Evolutionary conservation across 306 rosid genomes (phyloP), one percentile per base, ranked within the genome.

Genomic region (Malus fusca): DNA sequence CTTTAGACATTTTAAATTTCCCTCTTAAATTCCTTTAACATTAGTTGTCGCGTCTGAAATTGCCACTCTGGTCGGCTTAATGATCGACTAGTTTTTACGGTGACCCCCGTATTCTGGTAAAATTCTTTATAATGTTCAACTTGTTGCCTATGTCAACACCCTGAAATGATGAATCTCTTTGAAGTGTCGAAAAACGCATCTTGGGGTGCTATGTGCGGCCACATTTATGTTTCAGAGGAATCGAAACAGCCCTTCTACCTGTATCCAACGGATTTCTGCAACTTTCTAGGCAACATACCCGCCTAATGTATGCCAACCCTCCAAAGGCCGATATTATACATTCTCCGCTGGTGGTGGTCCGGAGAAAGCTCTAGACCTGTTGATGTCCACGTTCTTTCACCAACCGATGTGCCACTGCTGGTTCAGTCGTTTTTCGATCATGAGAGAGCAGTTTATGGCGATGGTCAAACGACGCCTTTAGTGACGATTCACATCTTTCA

Each of bases 231-330:
- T 58, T 28, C 79, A 0, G 66, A 82, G 30, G 82, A 82, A 14
- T 72, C 83, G 13, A 82, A 79, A 42, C 73, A 67, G 25, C 80
- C 84, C 53, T 58, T 66, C 26, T 21, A 86, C 84, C 71, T 89
- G 87, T 12, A 93, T 90, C 52, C 93, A 88, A 40, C 80, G 86
- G 53, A 51, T 51, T 5, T 13, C 56, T 17, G 21, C 56, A 14
- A 13, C 56, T 15, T 51, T 51, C 56, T 17, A 0, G 21, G n/a
- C 56, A 1, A 17, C 21, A 51, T 3, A 51, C 93, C 42, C 42
- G 92, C 10, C 88, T 92, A 3, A 84, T 90, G 60, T 92, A 84
- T 80, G 79, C 81, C 37, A 92, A 90, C 37, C 90, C 95, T 14
- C 71, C 66, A 14, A 11, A 42, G 44, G 44, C 44, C 3, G 44